These are phyloP conservation scores for Piper longum DNA, from an alignment of 164 flowering plant genomes.

Conservation along the genomic window DNA sequence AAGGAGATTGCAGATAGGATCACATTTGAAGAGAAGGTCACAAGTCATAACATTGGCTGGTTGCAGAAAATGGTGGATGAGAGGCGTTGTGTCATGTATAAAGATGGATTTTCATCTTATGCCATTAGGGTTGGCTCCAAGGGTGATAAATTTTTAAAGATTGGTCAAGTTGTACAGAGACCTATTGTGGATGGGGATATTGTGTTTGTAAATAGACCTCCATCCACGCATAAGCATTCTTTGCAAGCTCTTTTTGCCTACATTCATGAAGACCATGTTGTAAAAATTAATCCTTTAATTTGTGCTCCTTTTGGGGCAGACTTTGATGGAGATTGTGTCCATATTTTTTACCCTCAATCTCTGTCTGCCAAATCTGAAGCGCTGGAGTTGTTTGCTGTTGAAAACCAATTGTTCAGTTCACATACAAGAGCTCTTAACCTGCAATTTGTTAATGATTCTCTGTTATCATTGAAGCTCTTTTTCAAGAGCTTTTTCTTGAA, in stretches of 20 bases:
- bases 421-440: constrained; percentile 69
- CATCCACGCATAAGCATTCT: constrained; percentile 94
- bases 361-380: constrained; percentile 88
- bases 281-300: constrained; percentile 86
- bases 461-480: constrained; percentile 53
- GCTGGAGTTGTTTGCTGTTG: constrained; percentile 76
- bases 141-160: constrained; percentile 53
- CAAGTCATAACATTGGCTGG: constrained; percentile 32
- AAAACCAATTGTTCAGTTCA: constrained; percentile 79
- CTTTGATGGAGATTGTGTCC: constrained; percentile 94
- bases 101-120: constrained; percentile 53
- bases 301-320: constrained; percentile 92
- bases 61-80: constrained; percentile 69
- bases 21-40: constrained; percentile 88
- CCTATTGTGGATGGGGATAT: constrained; percentile 88
- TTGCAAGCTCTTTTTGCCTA: constrained; percentile 77
- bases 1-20: constrained; percentile 72
- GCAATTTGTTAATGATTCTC: constrained; percentile 65
- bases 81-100: constrained; percentile 57
- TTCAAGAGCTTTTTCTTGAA: constrained; percentile 30
- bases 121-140: constrained; percentile 76
- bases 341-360: constrained; percentile 82
- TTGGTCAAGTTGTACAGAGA: constrained; percentile 72
- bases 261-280: constrained; percentile 69
- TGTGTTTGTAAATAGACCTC: constrained; percentile 86